Conservation (phyloP, 352 stramenopile species). For the Phytophthora foliorum region DNA sequence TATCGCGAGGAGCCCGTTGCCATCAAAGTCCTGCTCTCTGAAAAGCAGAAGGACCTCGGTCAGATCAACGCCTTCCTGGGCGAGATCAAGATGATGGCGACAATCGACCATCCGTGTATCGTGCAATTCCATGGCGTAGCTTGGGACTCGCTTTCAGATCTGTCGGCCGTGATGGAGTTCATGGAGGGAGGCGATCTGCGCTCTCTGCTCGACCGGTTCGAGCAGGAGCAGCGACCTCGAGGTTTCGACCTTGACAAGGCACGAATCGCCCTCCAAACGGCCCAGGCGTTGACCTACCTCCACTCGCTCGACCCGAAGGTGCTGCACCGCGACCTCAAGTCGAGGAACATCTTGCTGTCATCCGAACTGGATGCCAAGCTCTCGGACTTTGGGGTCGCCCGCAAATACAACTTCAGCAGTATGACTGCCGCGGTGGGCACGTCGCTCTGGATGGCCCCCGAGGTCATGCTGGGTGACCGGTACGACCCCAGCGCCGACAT, state of each 20-base stretch:
- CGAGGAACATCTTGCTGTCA: conserved; percentile 67
- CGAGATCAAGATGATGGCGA: conserved; percentile 70
- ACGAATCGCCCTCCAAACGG: conserved; percentile 51
- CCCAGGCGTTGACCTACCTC: conserved; percentile 59
- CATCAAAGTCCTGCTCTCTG: conserved; percentile 58
- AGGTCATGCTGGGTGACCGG: conserved; percentile 59
- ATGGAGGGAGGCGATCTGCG: conserved; percentile 63
- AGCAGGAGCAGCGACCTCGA: conserved; percentile 33
- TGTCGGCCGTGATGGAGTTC: conserved; percentile 64
- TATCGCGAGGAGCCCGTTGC: conserved; percentile 59
- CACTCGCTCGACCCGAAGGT: conserved; percentile 54
- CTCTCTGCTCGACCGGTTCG: conserved; percentile 44
- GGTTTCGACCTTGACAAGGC: conserved; percentile 54
- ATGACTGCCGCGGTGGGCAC: conserved; percentile 59
- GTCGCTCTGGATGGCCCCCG: conserved; percentile 56
- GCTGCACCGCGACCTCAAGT: conserved; percentile 70
- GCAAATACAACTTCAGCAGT: conserved; percentile 45
- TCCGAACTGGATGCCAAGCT: conserved; percentile 51
- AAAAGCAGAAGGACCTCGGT: conserved; percentile 47
- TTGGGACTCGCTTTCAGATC: conserved; percentile 57
- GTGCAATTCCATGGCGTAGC: conserved; percentile 68
- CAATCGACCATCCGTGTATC: conserved; percentile 64
- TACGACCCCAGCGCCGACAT: conserved; percentile 59
- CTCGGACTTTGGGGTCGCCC: conserved; percentile 65
- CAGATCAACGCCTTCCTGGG: conserved; percentile 64